phyloP scores from a whole-genome alignment of 2,329 filamentous ascomycete genomes.

The Cucurbitaria berberidis region DNA sequence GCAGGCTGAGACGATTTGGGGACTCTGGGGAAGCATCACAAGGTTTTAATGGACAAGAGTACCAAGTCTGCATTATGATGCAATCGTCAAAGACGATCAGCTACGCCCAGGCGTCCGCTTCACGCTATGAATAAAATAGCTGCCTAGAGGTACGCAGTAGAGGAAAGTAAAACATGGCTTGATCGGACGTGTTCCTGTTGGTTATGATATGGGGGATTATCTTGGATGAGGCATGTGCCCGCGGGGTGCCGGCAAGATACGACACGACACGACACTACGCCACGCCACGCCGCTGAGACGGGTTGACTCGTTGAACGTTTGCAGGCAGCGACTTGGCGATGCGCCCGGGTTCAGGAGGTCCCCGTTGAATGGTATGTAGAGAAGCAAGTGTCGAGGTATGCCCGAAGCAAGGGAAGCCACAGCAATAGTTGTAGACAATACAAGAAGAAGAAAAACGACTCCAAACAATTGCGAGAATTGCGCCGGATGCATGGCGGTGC shows the following conservation, averaged over 20 bases:
- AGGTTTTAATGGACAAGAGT: not conserved
- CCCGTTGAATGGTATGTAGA: slow-evolving; percentile 32
- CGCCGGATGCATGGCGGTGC: slow-evolving; percentile 13
- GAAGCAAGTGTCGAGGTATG: not conserved
- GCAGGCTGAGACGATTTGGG: not conserved
- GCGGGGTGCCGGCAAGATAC: slow-evolving; percentile 12
- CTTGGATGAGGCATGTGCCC: not conserved
- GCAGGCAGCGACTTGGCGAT: slow-evolving; percentile 26
- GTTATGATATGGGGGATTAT: not conserved
- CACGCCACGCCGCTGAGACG: slow-evolving; percentile 28
- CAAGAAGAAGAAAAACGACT: not conserved
- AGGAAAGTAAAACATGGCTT: not conserved
- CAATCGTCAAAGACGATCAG: not conserved
- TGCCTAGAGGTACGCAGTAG: not conserved
- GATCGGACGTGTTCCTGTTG: not conserved
- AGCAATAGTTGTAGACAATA: too few species aligned
- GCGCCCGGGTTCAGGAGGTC: slow-evolving; percentile 18
- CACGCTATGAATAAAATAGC: not conserved
- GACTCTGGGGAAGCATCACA: not conserved
- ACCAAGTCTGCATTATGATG: not conserved
- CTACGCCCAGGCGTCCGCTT: not conserved
- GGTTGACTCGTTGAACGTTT: slow-evolving; percentile 29
- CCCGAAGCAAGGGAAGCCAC: not conserved
- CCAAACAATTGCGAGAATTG: not conserved
- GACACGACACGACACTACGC: slow-evolving; percentile 23